These are phyloP conservation scores for Stemphylium vesicarium DNA, from an alignment of 2,329 filamentous ascomycete species.

Conservation along the genomic window DNA sequence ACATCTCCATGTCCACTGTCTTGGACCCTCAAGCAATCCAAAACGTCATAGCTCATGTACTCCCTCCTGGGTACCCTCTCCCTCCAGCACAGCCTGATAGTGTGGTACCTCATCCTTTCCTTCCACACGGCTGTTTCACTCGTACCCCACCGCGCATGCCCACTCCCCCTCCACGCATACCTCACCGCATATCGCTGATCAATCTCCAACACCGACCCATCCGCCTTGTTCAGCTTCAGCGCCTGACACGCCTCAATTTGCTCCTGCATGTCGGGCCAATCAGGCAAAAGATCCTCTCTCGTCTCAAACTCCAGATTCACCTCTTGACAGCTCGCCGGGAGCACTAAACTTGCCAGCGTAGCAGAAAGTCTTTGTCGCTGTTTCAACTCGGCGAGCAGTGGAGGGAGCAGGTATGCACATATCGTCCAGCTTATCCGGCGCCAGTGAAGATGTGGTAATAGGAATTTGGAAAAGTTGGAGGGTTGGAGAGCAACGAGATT, in stretches of 20 bases:
- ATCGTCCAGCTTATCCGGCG: constrained; percentile 34
- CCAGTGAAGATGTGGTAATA: constrained; percentile 28
- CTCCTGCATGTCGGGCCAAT: constrained; percentile 6
- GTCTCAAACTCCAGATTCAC: constrained; percentile 33
- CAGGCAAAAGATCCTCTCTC: constrained; percentile 14
- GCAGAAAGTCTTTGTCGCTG: constrained; percentile 1
- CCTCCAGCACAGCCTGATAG: constrained; percentile 31
- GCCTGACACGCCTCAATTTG: constrained; percentile 11
- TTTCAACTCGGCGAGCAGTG: too few species aligned
- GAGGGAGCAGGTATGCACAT: constrained; percentile 1
- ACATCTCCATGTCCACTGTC: background rate
- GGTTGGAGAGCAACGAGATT: constrained; percentile 8
- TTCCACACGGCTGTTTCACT: background rate
- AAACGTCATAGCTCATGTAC: constrained; percentile 33
- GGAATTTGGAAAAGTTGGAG: constrained; percentile 14
- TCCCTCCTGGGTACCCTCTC: constrained; percentile 23
- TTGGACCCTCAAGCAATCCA: constrained; percentile 24
- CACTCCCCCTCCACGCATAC: constrained; percentile 27
- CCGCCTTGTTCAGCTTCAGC: constrained; percentile 10
- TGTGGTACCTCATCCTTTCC: constrained; percentile 16
- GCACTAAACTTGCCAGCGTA: constrained; percentile 5
- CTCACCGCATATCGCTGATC: constrained; percentile 12
- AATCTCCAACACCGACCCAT: constrained; percentile 18
- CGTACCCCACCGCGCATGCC: constrained; percentile 14
- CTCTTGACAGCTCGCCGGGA: constrained; percentile 32